These are phyloP conservation scores for Massariosphaeria phaeospora DNA, from an alignment of 495 filamentous ascomycete species.

Conservation along the genomic window DNA sequence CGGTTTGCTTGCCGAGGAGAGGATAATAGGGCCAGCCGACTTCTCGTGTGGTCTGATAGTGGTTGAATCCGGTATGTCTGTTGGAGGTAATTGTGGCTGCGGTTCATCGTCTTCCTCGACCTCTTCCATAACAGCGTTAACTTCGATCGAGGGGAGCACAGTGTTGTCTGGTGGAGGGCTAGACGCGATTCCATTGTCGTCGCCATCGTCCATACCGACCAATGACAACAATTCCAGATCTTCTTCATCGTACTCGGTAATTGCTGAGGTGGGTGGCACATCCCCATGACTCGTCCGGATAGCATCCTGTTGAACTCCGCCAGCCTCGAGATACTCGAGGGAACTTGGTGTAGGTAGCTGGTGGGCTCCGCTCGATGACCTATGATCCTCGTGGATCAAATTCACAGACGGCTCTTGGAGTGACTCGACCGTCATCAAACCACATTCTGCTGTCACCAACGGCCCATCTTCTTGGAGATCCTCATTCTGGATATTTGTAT, in stretches of 20 bases:
- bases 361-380: not conserved
- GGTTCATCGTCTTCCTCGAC: too few relatives aligned
- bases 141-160: slow-evolving; percentile 2
- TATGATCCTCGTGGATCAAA: not conserved
- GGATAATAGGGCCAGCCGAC: not conserved
- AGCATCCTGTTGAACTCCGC: not conserved
- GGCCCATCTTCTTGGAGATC: too few relatives aligned
- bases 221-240: slow-evolving; percentile 1
- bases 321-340: not conserved
- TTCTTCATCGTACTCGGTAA: not conserved
- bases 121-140: not conserved
- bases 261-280: not conserved
- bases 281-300: not conserved
- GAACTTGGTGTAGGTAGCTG: slow-evolving; percentile 11
- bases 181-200: not conserved
- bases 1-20: not conserved
- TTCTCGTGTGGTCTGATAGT: too few relatives aligned
- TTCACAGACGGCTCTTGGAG: too few relatives aligned
- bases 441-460: too few relatives aligned
- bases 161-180: not conserved
- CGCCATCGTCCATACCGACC: not conserved
- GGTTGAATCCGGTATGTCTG: too few relatives aligned
- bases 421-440: too few relatives aligned
- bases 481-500: too few relatives aligned
- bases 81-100: too few relatives aligned